phyloP scores from a whole-genome alignment of 208 protist species.

The Wallacemonas sp. region DNA sequence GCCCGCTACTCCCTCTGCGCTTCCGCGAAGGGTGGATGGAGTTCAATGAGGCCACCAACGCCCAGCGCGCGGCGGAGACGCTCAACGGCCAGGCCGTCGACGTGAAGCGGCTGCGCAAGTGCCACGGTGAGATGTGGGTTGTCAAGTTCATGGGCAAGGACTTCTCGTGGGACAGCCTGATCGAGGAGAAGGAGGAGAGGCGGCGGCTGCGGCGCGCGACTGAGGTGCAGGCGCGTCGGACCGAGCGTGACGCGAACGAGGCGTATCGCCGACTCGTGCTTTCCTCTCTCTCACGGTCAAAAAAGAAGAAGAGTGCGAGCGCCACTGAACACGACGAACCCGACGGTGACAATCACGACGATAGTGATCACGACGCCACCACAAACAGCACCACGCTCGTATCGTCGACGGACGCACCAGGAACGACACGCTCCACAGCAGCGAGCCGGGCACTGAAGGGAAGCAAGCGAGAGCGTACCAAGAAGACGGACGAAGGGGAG shows the following conservation, averaged over 20 bases:
- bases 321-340: neutral
- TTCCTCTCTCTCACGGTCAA: slow-evolving; percentile 1
- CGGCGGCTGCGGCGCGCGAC: slow-evolving; percentile 39
- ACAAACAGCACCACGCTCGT: neutral
- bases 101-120: slow-evolving; percentile 61
- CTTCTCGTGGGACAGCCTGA: slow-evolving; percentile 64
- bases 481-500: too few species aligned
- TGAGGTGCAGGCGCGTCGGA: slow-evolving; percentile 47
- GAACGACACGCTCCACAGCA: too few species aligned
- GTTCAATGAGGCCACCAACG: slow-evolving; percentile 50
- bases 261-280: slow-evolving; percentile 68
- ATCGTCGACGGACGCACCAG: too few species aligned
- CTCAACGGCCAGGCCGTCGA: slow-evolving; percentile 68
- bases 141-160: slow-evolving; percentile 55
- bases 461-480: too few species aligned
- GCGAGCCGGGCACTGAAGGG: too few species aligned
- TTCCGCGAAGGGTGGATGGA: slow-evolving; percentile 84
- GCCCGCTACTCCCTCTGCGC: slow-evolving; percentile 63
- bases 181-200: slow-evolving; percentile 61
- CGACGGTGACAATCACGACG: neutral
- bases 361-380: neutral
- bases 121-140: slow-evolving; percentile 81
- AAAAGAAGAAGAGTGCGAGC: neutral
- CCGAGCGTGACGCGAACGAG: slow-evolving; percentile 72
- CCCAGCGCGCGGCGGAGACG: slow-evolving; percentile 38